Evolutionary conservation across 495 filamentous ascomycete species (phyloP).

Genomic region (Penicillium longicatenatum): DNA sequence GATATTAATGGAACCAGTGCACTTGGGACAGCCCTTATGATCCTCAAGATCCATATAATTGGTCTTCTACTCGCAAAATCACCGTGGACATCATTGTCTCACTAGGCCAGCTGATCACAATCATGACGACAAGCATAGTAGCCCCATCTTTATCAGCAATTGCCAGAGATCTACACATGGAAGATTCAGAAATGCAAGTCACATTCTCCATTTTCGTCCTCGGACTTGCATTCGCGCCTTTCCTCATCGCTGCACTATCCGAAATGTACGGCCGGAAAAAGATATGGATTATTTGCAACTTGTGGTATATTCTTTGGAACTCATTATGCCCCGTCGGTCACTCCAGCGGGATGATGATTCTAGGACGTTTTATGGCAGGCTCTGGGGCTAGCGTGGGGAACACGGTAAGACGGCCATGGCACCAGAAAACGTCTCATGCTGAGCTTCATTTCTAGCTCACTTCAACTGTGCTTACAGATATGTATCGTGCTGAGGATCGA

Average conservation of each 20-base stretch:
- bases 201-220: slow-evolving; percentile 1
- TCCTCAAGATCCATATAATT: slow-evolving; percentile 1
- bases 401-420: not conserved
- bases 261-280: slow-evolving; percentile 1
- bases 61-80: not conserved
- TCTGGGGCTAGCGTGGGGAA: not conserved
- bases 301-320: slow-evolving; percentile 5
- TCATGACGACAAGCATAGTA: slow-evolving; percentile 2
- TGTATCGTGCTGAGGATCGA: slow-evolving; percentile 1
- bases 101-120: not conserved
- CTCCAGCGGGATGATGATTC: not conserved
- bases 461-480: slow-evolving; percentile 2
- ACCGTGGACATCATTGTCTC: slow-evolving; percentile 1
- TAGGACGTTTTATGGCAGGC: slow-evolving; percentile 1
- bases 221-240: not conserved
- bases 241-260: not conserved
- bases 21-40: not conserved
- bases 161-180: not conserved
- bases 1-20: not conserved
- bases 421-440: not conserved
- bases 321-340: not conserved
- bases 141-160: not conserved
- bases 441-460: not conserved
- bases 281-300: not conserved
- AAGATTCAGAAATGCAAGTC: not conserved